Base-by-base conservation (phyloP, 2,329 filamentous ascomycete genomes). In the Beauveria sp. region DNA sequence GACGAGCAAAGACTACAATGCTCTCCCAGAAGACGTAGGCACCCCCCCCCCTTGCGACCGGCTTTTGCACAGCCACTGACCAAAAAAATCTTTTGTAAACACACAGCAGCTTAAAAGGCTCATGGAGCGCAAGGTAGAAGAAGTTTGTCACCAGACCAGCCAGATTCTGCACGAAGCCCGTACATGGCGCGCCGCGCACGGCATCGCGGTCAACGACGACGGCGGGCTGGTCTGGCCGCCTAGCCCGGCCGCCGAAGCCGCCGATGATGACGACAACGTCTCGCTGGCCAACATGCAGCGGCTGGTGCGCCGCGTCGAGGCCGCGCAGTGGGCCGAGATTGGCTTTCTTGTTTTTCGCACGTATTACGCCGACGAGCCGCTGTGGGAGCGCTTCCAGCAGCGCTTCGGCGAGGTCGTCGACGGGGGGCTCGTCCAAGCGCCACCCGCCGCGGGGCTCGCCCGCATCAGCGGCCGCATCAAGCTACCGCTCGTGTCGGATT, bases 301-400 rank as follows among this genome's bases (percentile, higher is more conserved):
- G 5, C 53, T 55, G 10, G 53, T 55, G 53, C 53, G 26, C n/a
- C 41, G 24, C 53, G 53, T 46, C 53, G 53, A 55, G 26, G 26
- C 41, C 6, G 26, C 40, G 7, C 40, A 30, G 10, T 55, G 53
- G 53, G 18, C 26, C 41, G 53, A 46, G 41, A 55, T 55, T 28
- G 53, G 53, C 40, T 55, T 55, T 41, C 53, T 55, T 26, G 53
- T 55, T 2, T 55, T 55, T n/a, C 53, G 53, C 18, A 55, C 53
- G 3, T 55, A 30, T n/a, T 55, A 55, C 53, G 41, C 24, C 26
- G 53, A 55, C 53, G 53, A 46, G 40, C 12, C 18, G 22, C 41
- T 55, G 12, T 55, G 53, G 53, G 53, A 46, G 41, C 18, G 20
- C 20, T 55, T 55, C 41, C 53, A 46, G 53, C 53, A 30, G 41